Conservation (phyloP, 2,329 filamentous ascomycete species). For the Niveomyces coronatus region DNA sequence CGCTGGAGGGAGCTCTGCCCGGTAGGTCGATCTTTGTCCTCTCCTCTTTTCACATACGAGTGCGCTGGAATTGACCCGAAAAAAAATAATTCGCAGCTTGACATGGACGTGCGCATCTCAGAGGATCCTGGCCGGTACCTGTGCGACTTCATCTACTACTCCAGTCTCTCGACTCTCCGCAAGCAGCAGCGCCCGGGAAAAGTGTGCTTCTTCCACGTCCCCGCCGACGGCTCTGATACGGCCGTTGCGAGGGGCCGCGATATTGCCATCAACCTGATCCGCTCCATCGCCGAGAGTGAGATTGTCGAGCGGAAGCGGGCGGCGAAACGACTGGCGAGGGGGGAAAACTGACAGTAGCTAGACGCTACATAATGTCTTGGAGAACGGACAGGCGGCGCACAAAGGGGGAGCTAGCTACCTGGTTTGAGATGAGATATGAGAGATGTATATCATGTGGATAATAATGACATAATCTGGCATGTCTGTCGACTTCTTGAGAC, state of each 20-base stretch:
- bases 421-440: too few species aligned
- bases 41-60: background rate
- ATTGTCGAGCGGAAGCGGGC: slow-evolving; percentile 14
- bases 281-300: slow-evolving; percentile 46
- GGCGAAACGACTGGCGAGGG: slow-evolving; percentile 6
- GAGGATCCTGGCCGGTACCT: slow-evolving; percentile 63
- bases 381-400: too few species aligned
- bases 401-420: too few species aligned
- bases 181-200: slow-evolving; percentile 35
- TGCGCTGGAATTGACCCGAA: background rate
- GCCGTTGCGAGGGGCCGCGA: slow-evolving; percentile 39
- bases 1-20: slow-evolving; percentile 44
- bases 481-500: too few species aligned
- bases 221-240: slow-evolving; percentile 42
- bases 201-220: slow-evolving; percentile 65
- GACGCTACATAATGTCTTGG: too few species aligned
- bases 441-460: too few species aligned
- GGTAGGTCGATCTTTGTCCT: slow-evolving; percentile 33
- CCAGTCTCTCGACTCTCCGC: slow-evolving; percentile 49
- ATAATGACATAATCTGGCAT: too few species aligned
- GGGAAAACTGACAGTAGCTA: background rate
- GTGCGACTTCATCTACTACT: slow-evolving; percentile 72
- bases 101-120: slow-evolving; percentile 46
- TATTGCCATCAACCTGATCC: slow-evolving; percentile 43
- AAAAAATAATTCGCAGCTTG: slow-evolving; percentile 18